Conservation (phyloP, 495 filamentous ascomycete genomes). For the Staphylotrichum longicolle region DNA sequence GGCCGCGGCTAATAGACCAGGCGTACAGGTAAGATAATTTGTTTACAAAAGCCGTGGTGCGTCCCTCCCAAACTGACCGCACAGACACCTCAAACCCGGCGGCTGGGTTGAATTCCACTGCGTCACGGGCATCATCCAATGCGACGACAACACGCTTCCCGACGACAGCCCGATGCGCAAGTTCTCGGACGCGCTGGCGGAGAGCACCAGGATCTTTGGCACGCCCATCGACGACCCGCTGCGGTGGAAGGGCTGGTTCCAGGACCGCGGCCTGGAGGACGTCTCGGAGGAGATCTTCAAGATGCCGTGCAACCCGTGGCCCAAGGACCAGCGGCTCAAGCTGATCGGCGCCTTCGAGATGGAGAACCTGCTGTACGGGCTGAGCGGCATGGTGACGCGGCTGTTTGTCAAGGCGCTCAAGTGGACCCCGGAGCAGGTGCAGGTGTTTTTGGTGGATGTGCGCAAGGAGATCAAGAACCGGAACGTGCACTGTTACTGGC, state of each 20-base stretch:
- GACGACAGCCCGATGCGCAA: conserved; percentile 17
- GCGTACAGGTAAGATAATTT: conserved; percentile 25
- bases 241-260: conserved; percentile 33
- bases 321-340: conserved; percentile 48
- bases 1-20: conserved; percentile 9
- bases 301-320: conserved; percentile 54
- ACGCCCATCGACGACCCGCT: conserved; percentile 38
- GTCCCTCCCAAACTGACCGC: not conserved
- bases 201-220: conserved; percentile 25
- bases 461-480: conserved; percentile 53
- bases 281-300: conserved; percentile 46
- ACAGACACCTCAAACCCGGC: conserved; percentile 42
- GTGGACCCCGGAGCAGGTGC: conserved; percentile 48
- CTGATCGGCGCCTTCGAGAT: conserved; percentile 47
- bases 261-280: conserved; percentile 47
- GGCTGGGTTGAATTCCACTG: conserved; percentile 50
- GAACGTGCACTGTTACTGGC: conserved; percentile 48
- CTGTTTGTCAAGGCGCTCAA: conserved; percentile 52
- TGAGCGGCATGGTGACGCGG: conserved; percentile 50
- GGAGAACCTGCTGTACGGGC: conserved; percentile 39
- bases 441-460: conserved; percentile 53
- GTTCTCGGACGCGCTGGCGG: conserved; percentile 26
- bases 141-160: conserved; percentile 35
- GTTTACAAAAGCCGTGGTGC: not conserved
- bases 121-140: conserved; percentile 32